phyloP scores from a whole-genome alignment of 2,329 filamentous ascomycete species.

The Claviceps monticola region DNA sequence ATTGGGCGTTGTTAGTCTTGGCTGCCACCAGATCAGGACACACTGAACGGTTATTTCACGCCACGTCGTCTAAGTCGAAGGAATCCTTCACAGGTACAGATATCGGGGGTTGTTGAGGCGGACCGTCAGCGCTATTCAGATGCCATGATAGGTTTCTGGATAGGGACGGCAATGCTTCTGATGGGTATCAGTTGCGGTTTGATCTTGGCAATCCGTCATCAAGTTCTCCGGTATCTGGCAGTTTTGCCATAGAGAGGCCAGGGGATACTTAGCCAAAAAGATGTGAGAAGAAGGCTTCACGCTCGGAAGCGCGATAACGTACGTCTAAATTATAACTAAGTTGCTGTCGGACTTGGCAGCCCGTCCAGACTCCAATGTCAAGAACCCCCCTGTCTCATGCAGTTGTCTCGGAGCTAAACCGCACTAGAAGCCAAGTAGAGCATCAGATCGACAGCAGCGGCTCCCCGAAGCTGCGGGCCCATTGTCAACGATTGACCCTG shows the following conservation, averaged over 20 bases:
- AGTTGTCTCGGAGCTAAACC: not conserved
- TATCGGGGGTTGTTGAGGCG: not conserved
- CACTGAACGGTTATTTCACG: not conserved
- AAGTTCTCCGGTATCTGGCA: not conserved
- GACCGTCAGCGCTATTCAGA: not conserved
- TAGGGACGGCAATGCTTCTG: not conserved
- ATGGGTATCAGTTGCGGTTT: not conserved
- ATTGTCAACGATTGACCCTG: not conserved
- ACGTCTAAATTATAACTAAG: not conserved
- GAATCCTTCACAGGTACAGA: not conserved
- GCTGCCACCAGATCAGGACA: not conserved
- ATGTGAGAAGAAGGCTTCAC: not conserved
- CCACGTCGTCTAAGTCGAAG: not conserved
- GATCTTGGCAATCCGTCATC: not conserved
- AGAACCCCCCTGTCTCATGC: too few species aligned
- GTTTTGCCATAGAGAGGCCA: not conserved
- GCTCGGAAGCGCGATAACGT: not conserved
- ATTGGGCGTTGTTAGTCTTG: not conserved
- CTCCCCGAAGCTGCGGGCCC: not conserved
- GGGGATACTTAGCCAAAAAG: not conserved
- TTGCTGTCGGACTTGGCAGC: not conserved
- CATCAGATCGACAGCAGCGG: not conserved
- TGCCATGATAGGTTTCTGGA: not conserved
- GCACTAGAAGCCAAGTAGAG: not conserved
- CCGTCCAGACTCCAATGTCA: not conserved